phyloP scores from a whole-genome alignment of 2,329 filamentous ascomycete species.

The Fusarium camptoceras region DNA sequence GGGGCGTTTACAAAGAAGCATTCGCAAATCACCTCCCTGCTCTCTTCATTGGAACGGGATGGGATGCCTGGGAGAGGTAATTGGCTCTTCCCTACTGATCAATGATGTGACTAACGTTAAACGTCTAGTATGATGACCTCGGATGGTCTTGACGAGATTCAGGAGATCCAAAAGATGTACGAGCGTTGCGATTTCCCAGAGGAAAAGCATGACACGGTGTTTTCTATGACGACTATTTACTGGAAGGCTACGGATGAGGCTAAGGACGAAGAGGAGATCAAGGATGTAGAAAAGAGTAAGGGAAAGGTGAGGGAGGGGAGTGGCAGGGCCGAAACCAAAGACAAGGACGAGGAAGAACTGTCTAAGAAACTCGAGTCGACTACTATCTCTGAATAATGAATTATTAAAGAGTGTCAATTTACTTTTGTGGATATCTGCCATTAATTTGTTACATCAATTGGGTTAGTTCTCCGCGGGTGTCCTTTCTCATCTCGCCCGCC shows the following conservation, averaged over 20 bases:
- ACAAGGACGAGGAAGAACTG: conserved; percentile 11
- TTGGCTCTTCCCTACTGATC: conserved; percentile 26
- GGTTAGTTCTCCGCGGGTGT: not conserved
- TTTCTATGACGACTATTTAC: conserved; percentile 47
- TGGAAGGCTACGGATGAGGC: conserved; percentile 29
- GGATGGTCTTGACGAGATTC: conserved; percentile 38
- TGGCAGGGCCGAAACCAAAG: not conserved
- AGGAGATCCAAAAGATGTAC: conserved; percentile 40
- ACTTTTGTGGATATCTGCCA: not conserved
- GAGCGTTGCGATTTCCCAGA: conserved; percentile 37
- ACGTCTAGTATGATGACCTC: conserved; percentile 20
- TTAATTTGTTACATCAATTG: not conserved
- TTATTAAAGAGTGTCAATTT: not conserved
- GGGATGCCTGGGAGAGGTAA: conserved; percentile 64
- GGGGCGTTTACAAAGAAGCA: conserved; percentile 63
- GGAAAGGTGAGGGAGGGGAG: not conserved
- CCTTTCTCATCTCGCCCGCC: not conserved
- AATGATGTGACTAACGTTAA: not conserved
- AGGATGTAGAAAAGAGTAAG: not conserved
- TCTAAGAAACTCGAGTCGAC: conserved; percentile 37
- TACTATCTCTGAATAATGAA: conserved; percentile 25
- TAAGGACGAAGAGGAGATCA: not conserved
- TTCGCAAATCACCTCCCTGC: conserved; percentile 61
- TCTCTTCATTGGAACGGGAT: conserved; percentile 69
- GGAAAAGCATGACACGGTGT: conserved; percentile 36